Evolutionary conservation across 1,139 yeast genomes (phyloP).

Genomic region (Pneumocystis canis): DNA sequence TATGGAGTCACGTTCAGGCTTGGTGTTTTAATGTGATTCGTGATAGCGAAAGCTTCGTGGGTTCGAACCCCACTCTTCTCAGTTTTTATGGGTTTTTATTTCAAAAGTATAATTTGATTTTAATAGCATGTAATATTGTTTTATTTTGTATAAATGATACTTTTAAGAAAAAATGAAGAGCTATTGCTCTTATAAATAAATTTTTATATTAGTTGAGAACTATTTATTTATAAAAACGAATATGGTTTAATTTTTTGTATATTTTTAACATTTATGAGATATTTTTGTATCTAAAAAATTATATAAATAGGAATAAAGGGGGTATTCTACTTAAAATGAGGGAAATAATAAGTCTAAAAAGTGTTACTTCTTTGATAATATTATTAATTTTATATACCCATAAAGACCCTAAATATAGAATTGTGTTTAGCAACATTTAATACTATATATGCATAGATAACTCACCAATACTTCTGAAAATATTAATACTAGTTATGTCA

Average conservation of each 20-base stretch:
- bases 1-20: slow-evolving; percentile 1
- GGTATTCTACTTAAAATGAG: neutral
- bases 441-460: neutral
- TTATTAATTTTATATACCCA: neutral
- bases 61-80: slow-evolving; percentile 1
- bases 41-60: slow-evolving; percentile 1
- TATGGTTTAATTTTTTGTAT: neutral
- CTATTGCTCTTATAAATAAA: neutral
- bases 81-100: neutral
- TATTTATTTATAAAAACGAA: neutral
- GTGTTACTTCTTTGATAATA: neutral
- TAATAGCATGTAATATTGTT: neutral
- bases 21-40: neutral
- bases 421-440: neutral
- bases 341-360: neutral
- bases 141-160: neutral
- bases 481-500: neutral
- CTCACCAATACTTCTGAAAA: neutral
- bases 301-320: neutral
- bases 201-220: neutral
- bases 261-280: neutral
- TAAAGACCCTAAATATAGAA: slow-evolving; percentile 1
- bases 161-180: neutral
- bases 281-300: neutral
- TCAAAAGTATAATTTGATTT: neutral